Conservation (phyloP, 352 stramenopile genomes). For the Globisporangium viniferum region DNA sequence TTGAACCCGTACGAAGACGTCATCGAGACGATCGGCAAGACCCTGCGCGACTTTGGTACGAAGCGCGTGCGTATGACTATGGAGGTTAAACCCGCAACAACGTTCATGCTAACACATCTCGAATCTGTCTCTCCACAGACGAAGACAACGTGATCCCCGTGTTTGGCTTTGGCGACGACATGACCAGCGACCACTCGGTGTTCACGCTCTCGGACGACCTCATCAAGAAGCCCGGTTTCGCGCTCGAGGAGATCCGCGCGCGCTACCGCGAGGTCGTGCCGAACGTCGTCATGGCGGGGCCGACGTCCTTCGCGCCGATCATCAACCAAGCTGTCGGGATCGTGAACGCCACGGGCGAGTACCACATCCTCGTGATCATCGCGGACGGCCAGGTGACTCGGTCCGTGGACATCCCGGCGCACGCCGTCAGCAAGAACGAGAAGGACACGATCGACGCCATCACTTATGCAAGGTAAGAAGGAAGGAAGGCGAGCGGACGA, state of each 20-base stretch:
- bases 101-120: background rate
- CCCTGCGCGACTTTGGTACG: conserved; percentile 70
- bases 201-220: conserved; percentile 59
- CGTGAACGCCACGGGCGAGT: conserved; percentile 71
- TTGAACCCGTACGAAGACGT: conserved; percentile 84
- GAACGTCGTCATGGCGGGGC: conserved; percentile 75
- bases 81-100: background rate
- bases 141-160: conserved; percentile 84
- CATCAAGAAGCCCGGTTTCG: conserved; percentile 39
- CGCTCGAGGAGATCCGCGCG: conserved; percentile 58
- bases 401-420: conserved; percentile 70
- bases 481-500: background rate
- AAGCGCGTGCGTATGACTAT: conserved; percentile 2
- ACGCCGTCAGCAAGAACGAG: conserved; percentile 81
- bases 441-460: conserved; percentile 88
- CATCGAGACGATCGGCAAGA: conserved; percentile 76
- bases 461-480: conserved; percentile 40
- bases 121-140: conserved; percentile 31
- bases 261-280: conserved; percentile 71
- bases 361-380: conserved; percentile 89
- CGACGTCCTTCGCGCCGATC: conserved; percentile 85
- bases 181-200: conserved; percentile 74
- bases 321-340: conserved; percentile 82
- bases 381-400: conserved; percentile 84
- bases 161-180: conserved; percentile 81